Base-by-base conservation (phyloP, 2,329 filamentous ascomycete species). In the Fusarium secorum region DNA sequence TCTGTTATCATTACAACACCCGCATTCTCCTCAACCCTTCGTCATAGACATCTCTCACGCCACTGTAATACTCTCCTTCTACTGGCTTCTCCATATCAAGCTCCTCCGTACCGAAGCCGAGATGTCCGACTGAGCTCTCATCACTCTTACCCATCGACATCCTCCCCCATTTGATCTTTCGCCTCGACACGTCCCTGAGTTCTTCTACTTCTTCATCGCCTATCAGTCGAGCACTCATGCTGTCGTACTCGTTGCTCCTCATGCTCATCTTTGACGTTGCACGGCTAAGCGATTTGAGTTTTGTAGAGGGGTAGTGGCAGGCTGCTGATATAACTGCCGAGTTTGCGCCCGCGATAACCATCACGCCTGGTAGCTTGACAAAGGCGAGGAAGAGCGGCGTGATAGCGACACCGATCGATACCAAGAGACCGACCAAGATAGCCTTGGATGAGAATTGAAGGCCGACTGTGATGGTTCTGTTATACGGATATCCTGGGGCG, bases 261-360 rank as follows among this genome's bases (percentile, higher is more conserved):
- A n/a, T 22, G 17, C 57, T 63, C 11, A 36, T 11, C 4, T 18
- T 63, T 3, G 60, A 60, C 0, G 53, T 60, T 6, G 57, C 56
- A 13, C 54, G 46, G 17, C 44, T 60, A 6, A 53, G 18, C 4
- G 57, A 33, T 10, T 48, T 59, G 17, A 72, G 44, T 26, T 60
- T 55, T 5, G 33, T 15, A 3, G 70, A 63, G 3, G 61, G 46
- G 18, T 41, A 62, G 26, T 72, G 70, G 11, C 70, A 72, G 3
- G 70, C 70, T 18, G 70, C 70, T 24, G 70, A 72, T 4, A 72
- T 72, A 4, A 72, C 65, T 5, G 58, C 69, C 9, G 70, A 72
- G 22, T 71, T 62, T 20, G 60, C 62, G 9, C 65, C 70, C 4
- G 70, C 51, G 22, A 72, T 57, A 3, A 72, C 65, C 33, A 54